Evolutionary conservation across 371 early-diverging fungal species (phyloP).

Genomic region (Syncephalastrum contaminatum): DNA sequence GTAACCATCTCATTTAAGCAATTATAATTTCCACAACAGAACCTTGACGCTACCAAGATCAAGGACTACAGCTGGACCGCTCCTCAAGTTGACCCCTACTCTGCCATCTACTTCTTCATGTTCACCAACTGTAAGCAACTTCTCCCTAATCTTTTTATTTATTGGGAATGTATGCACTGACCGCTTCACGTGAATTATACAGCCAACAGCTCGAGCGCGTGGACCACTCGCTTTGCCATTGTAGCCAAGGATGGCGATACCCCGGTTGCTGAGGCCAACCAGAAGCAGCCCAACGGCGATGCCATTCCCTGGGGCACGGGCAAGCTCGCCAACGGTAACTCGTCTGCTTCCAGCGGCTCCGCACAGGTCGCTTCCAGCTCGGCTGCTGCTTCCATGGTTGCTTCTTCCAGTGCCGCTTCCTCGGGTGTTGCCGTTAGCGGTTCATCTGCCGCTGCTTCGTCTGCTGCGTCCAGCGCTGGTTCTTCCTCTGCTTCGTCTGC

Average conservation of each 20-base stretch:
- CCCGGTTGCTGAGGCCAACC: slow-evolving; percentile 12
- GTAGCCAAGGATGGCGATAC: slow-evolving; percentile 23
- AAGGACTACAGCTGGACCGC: slow-evolving; percentile 24
- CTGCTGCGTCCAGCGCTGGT: no score
- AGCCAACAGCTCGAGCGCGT: slow-evolving; percentile 14
- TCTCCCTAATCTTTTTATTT: slow-evolving; percentile 2
- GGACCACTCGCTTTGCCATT: slow-evolving; percentile 41
- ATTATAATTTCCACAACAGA: slow-evolving; percentile 10
- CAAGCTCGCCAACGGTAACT: slow-evolving; percentile 8
- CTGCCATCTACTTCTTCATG: slow-evolving; percentile 37
- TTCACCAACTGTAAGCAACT: slow-evolving; percentile 26
- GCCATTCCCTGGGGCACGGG: slow-evolving; percentile 31
- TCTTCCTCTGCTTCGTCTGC: no score
- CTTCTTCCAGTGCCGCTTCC: no score
- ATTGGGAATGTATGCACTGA: neutral
- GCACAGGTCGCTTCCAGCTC: no score
- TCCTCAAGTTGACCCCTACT: slow-evolving; percentile 32
- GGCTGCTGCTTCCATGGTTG: no score
- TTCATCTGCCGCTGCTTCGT: no score
- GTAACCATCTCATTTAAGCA: neutral
- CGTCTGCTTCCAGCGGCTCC: slow-evolving; percentile 1
- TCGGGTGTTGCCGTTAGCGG: no score
- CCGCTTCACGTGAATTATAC: neutral
- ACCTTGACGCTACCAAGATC: slow-evolving; percentile 18
- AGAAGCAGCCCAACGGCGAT: slow-evolving; percentile 25